Conservation (phyloP, 2,329 filamentous ascomycete genomes). For the Nemania sp. region DNA sequence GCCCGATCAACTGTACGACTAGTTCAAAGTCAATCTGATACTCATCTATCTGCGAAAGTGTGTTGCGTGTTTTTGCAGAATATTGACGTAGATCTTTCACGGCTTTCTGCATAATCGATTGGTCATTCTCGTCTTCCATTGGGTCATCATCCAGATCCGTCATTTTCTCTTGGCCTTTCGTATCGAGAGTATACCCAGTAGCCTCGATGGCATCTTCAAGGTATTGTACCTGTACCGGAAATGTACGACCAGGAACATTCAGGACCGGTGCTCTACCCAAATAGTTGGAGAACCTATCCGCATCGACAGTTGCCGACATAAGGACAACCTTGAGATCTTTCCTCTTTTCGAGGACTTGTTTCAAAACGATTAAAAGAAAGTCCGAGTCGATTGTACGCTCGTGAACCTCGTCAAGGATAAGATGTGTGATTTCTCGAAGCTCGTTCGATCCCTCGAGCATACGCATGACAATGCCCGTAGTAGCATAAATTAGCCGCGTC, state of each 20-base stretch:
- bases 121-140: conserved; percentile 53
- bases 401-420: conserved; percentile 97
- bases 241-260: conserved; percentile 89
- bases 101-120: conserved; percentile 58
- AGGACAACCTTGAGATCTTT: conserved; percentile 88
- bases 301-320: conserved; percentile 97
- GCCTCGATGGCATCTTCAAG: conserved; percentile 91
- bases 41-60: conserved; percentile 79
- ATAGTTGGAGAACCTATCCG: conserved; percentile 87
- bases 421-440: conserved; percentile 85
- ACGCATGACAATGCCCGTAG: conserved; percentile 89
- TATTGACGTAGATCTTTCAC: conserved; percentile 72
- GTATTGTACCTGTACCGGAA: conserved; percentile 84
- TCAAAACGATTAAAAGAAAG: conserved; percentile 89
- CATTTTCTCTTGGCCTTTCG: conserved; percentile 55
- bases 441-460: conserved; percentile 93
- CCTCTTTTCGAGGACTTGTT: conserved; percentile 74
- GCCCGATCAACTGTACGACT: conserved; percentile 75
- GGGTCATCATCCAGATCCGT: conserved; percentile 67
- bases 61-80: conserved; percentile 73
- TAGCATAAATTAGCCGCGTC: conserved; percentile 88
- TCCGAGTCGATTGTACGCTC: conserved; percentile 96
- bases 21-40: conserved; percentile 90
- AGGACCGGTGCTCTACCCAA: conserved; percentile 83
- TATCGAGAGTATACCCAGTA: conserved; percentile 70